Evolutionary conservation across 2,329 filamentous ascomycete genomes (phyloP), one percentile per base, ranked within the genome.

Genomic region (Xylaria sp.): DNA sequence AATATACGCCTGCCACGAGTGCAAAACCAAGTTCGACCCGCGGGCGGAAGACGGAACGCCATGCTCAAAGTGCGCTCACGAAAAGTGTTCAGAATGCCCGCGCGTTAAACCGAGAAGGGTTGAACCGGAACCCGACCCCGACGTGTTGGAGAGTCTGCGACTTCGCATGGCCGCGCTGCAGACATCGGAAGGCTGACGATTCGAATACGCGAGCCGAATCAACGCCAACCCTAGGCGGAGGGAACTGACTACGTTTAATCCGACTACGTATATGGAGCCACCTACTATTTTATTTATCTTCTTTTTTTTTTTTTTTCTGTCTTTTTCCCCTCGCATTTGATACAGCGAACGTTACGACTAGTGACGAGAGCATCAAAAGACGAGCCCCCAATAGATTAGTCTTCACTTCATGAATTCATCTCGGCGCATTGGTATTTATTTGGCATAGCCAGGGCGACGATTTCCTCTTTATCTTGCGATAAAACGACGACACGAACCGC

Each of bases 1-100:
- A 27, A 82, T 87, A 61, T 87, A 87, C 76, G 83, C 83, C 37
- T 93, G 92, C 78, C 86, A 90, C 72, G 81, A 85, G 62, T 94
- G 92, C 81, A 84, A 85, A 75, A 84, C 84, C 21, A 82, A 87
- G 48, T 91, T 88, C 77, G 84, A 85, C 0, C 76, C 81, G 1
- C 79, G 82, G 25, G 83, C 86, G 1, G 81, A 84, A 3, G 82
- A 88, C 50, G 85, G 85, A 6, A 83, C 83, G 5, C 80, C 81
- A 42, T 93, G 91, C 81, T 79, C 80, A 55, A 85, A 84, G 18
- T 93, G 91, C 75, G 82, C 84, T 1, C 86, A 91, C 74, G 80
- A 84, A 68, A 88, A 89, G 72, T 90, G 90, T 74, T 80, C 83
- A 2, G 81, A 84, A 62, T 92, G 90, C 75, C 84, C 84, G 18